Evolutionary conservation across 139 green algal genomes (phyloP), one percentile per base, ranked within the genome.

Genomic region (Chlamydomonas sp.): DNA sequence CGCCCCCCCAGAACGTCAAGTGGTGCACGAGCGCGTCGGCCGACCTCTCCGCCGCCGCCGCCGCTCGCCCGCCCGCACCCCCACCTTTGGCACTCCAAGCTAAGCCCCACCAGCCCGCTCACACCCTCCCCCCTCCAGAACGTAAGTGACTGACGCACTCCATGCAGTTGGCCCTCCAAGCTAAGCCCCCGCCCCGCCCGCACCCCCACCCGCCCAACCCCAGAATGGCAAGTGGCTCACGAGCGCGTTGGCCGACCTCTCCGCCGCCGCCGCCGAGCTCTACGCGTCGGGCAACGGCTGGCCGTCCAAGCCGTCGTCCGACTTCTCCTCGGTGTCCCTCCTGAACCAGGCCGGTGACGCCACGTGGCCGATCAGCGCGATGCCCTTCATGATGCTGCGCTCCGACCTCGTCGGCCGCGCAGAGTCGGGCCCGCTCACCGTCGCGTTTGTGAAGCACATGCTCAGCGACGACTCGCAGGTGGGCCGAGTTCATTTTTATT

Each of bases 361-460:
- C 22, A 79, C 73, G 61, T 79, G 72, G 68, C 73, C 73, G 33
- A 79, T 79, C 50, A 57, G 57, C 61, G 62, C 67, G 4, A 72
- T 79, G 50, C 73, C 73, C 37, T 67, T 75, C 43, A 73, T 72
- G 61, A 68, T 79, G 35, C 61, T 79, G 35, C 61, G 73, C 13
- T 59, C 62, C 4, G 67, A 79, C 50, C 43, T 72, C 1, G 68
- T 50, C 24, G 35, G 2, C 60, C 20, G 57, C 0, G 67, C 49
- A 10, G 65, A 71, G 43, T 38, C 66, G 3, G 73, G 73, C 16
- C 16, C 54, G 24, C 29, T 3, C 58, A 65, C 5, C 50, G 4
- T 6, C n/a, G n/a, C n/a, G n/a, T n/a, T n/a, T n/a, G n/a, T n/a
- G n/a, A 60, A n/a, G 3, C 4, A 60, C 8, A 26, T 26, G 29